Evolutionary conservation across 768 basidiomycete genomes (phyloP), one percentile per base, ranked within the genome.

Genomic region (Xerocomellus dryophilus): DNA sequence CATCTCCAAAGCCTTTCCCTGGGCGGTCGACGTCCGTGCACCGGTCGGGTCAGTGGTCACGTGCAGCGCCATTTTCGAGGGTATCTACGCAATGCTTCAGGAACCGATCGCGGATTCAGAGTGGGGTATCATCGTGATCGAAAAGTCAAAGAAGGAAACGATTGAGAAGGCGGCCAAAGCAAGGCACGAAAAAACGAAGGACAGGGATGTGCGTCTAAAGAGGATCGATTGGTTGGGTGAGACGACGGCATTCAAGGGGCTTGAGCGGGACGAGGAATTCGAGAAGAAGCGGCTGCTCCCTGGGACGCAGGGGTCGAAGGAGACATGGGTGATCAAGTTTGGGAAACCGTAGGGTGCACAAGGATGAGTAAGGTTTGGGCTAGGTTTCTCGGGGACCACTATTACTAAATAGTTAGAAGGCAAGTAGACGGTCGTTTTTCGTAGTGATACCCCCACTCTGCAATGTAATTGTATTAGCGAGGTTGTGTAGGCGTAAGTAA

Each of bases 221-320:
- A 69, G 87, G 58, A 79, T 88, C 9, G 87, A 89, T 67, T 84
- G 76, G 72, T 62, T 89, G 7, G 87, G 85, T 6, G 80, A 81
- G 35, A 64, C 60, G 31, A 81, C 81, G 9, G 66, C 81, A 36
- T 88, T 88, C 64, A 79, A 74, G 54, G 87, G 87, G 2, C 61
- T 89, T 57, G 81, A 83, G 61, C 77, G 69, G 67, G 80, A 85
- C 54, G 80, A 81, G 11, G 81, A 80, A 7, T 84, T 77, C 61
- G 74, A 73, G 51, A 82, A 78, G 63, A 63, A 70, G 63, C 73
- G 82, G 53, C 54, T 78, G 45, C 51, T 85, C 21, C 84, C 83
- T 18, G 79, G 77, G 11, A 54, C 58, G 34, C 58, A 73, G 43
- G 62, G 53, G 1, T 72, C 72, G 58, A 54, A 72, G 15, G 82